Base-by-base conservation (phyloP, 2,329 filamentous ascomycete species). In the Purpureocillium lavendulum region DNA sequence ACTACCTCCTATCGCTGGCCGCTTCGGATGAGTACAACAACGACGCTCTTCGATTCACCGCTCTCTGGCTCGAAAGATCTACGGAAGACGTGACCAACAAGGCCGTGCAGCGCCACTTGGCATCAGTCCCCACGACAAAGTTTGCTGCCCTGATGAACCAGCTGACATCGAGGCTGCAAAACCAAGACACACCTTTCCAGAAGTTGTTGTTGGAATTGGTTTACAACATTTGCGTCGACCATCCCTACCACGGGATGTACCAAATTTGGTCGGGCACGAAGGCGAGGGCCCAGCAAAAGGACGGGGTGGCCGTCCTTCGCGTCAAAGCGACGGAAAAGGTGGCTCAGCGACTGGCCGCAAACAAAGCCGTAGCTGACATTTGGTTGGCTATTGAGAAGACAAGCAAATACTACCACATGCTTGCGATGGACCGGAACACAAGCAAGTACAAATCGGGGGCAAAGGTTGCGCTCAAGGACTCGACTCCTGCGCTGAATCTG, bases 171-270 rank as follows among this genome's bases (percentile, higher is more conserved):
- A 81, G 92, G 7, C 67, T 98, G 6, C 80, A 94, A 44, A 77
- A 85, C 45, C 74, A 81, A 26, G 62, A 72, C 2, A 74, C 71
- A 1, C 70, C 73, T 13, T 98, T 99, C 54, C 92, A 98, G 53
- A 71, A 69, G 31, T 70, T 90, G 1, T 68, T 99, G 2, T 76
- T 79, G 38, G 69, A 71, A 2, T 66, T 98, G 14, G 80, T 97
- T 4, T 78, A 80, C 53, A 81, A 80, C 8, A 95, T 98, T 40
- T 97, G 90, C 55, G 71, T 76, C 10, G 88, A 98, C 41, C 92
- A 99, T 61, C 94, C 92, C 0, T 95, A 89, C 58, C 94, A 98
- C 56, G 88, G 88, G 36, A 90, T 97, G 80, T 94, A 98, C 57
- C 89, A 97, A 51, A 87, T 98, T 32, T 96, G 90, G 69, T 86